Conservation (phyloP, 1,284 basidiomycete species). For the Ganoderma leucocontextum region DNA sequence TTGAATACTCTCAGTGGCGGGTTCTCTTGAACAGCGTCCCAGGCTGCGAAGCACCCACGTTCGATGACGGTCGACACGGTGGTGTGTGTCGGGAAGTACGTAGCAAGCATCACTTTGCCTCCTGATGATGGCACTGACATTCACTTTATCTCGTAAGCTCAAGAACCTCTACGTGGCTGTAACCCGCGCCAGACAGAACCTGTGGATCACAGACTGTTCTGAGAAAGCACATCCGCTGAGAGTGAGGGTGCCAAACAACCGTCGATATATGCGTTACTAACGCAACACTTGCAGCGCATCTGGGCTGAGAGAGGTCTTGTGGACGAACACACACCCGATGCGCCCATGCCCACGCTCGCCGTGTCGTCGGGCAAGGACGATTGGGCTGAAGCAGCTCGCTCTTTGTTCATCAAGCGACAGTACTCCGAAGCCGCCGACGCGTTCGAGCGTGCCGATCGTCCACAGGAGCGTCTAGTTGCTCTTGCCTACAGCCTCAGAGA, state of each 20-base stretch:
- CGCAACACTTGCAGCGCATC: slow-evolving; percentile 47
- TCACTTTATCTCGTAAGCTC: slow-evolving; percentile 47
- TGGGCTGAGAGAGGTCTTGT: slow-evolving; percentile 56
- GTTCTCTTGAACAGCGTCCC: slow-evolving; percentile 56
- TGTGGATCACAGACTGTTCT: slow-evolving; percentile 73
- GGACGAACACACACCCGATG: slow-evolving; percentile 50
- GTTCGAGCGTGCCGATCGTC: slow-evolving; percentile 60
- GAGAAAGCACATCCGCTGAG: slow-evolving; percentile 62
- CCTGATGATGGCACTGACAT: background rate
- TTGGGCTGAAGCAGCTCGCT: slow-evolving; percentile 60
- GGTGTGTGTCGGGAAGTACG: slow-evolving; percentile 66
- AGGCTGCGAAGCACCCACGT: slow-evolving; percentile 49
- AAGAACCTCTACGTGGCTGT: slow-evolving; percentile 75
- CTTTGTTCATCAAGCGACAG: slow-evolving; percentile 60
- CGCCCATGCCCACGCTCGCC: slow-evolving; percentile 54
- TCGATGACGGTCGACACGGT: slow-evolving; percentile 61
- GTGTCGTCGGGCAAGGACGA: slow-evolving; percentile 46
- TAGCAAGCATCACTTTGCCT: background rate
- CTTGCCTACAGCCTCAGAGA: slow-evolving; percentile 55
- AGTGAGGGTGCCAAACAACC: slow-evolving; percentile 44
- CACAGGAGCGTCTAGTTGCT: slow-evolving; percentile 54
- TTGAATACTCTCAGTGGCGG: slow-evolving; percentile 61
- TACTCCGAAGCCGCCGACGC: slow-evolving; percentile 70
- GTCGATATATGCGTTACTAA: background rate
- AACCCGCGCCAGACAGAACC: slow-evolving; percentile 68